Percentiles rank a stretch among this genome's conserved stretches.
Conservation (phyloP, 2,329 filamentous ascomycete species). For the Aspergillus neotritici region DNA sequence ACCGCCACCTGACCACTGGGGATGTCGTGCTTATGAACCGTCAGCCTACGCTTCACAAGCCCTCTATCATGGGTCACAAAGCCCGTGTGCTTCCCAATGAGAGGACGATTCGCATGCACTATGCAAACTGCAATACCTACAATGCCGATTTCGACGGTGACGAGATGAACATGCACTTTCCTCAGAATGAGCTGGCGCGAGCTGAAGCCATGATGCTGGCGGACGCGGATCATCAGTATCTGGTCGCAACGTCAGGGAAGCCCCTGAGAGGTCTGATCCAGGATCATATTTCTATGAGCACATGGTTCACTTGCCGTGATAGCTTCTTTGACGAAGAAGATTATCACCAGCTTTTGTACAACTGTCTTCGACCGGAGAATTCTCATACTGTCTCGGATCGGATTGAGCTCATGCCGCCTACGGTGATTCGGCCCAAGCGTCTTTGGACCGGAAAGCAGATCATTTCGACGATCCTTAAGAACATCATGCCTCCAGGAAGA, state of each 20-base stretch:
- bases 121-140: constrained; percentile 98
- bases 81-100: constrained; percentile 88
- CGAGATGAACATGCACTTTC: constrained; percentile 99
- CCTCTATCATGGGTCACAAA: constrained; percentile 97
- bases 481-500: constrained; percentile 73
- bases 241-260: constrained; percentile 88
- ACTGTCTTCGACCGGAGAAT: constrained; percentile 79
- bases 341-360: constrained; percentile 92
- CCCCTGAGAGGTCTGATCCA: constrained; percentile 94
- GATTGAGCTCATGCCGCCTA: constrained; percentile 73
- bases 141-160: constrained; percentile 99
- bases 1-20: constrained; percentile 90
- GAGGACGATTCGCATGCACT: constrained; percentile 98
- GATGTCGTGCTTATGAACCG: constrained; percentile 99
- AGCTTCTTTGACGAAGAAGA: constrained; percentile 82
- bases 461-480: constrained; percentile 85
- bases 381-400: constrained; percentile 79
- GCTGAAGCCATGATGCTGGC: constrained; percentile 90
- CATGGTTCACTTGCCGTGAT: constrained; percentile 84
- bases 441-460: constrained; percentile 97
- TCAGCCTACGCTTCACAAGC: constrained; percentile 95
- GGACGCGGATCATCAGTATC: constrained; percentile 94
- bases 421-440: constrained; percentile 71
- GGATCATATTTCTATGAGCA: constrained; percentile 93
- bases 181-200: constrained; percentile 89